Base-by-base conservation (phyloP, 768 basidiomycete species). In the Leccinum broughii region DNA sequence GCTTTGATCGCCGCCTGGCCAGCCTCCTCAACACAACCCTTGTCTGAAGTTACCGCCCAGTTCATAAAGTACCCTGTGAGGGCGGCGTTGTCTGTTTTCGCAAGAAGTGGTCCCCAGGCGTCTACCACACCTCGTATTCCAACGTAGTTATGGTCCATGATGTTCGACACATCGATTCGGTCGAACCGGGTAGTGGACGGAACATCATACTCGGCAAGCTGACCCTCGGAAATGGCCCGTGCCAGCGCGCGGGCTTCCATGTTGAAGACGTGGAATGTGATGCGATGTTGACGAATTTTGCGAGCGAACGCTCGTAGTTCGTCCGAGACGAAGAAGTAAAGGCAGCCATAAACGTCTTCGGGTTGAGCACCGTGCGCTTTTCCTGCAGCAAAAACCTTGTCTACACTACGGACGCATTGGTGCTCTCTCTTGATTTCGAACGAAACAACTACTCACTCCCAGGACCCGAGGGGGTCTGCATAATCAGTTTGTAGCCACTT, bases 41-140 rank as follows among this genome's bases (percentile, higher is more conserved):
- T 50, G 17, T 44, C 30, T 0, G 55, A 1, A 48, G 59, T 52
- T 6, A 51, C 35, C n/a, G 51, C 58, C 82, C 82, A 83, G 57
- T 83, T 83, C 81, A 83, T 80, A 57, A 77, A 81, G 57, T 79
- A 78, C 15, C 77, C 78, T 6, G 80, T 61, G 6, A 83, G 66
- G 0, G 76, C 61, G 5, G 80, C 75, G 35, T 62, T 52, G 14
- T 57, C 54, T 17, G 66, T 75, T 6, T 66, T 60, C n/a, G 64
- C 62, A 22, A 83, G 71, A 4, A 81, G 56, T 10, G 77, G 73
- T 1, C 67, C 70, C 82, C 81, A 82, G 3, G 63, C 44, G 6
- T 63, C 57, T 10, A 80, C 62, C 17, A 79, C 73, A 1, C 53
- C 32, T 15, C 55, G 58, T 11, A 80, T 68, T 11, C 81, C 81